Evolutionary conservation across 139 green algal species (phyloP), one percentile per base, ranked within the genome.

Genomic region (Pleodorina starrii): DNA sequence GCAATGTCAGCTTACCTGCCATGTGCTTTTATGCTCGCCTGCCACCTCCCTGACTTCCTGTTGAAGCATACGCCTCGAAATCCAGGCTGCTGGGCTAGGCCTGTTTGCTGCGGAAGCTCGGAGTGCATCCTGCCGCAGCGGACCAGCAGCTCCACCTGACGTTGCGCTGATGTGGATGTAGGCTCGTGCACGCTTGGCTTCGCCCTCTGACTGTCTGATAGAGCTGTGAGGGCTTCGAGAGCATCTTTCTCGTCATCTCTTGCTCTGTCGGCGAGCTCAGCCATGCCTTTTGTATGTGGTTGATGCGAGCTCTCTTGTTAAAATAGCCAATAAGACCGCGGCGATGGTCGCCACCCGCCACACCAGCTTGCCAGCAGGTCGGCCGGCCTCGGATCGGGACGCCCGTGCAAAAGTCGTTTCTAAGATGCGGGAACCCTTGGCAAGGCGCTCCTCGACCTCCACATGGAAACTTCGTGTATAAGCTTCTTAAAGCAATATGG

Each of bases 61-160:
- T 86, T 86, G 40, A 54, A 85, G 23, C 54, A 86, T 35, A 86
- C 54, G 36, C 77, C 77, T 16, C 57, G 79, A 63, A 57, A 43
- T 38, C 23, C 43, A 63, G 43, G 40, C 12, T 19, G 40, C 72
- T 80, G 40, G 10, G 72, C 27, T 23, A 38, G 1, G 21, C 72
- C 72, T 36, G 72, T 14, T 36, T 57, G 40, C 25, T 80, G 72
- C 27, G 40, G 29, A 38, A 80, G 38, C 9, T 80, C 72, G 11
- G 40, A 10, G 23, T 38, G 40, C 72, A 59, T 38, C 35, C 68
- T n/a, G 25, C 2, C 38, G 35, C 19, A 76, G 68, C 68, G 68
- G 68, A n/a, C 68, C 9, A 32, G 68, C 5, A 76, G 68, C 35
- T 76, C 68, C 35, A 32, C 16, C 25, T 46, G 68, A 25, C 35